phyloP scores from a whole-genome alignment of 305 asterid species.

The Solanum hybrid region DNA sequence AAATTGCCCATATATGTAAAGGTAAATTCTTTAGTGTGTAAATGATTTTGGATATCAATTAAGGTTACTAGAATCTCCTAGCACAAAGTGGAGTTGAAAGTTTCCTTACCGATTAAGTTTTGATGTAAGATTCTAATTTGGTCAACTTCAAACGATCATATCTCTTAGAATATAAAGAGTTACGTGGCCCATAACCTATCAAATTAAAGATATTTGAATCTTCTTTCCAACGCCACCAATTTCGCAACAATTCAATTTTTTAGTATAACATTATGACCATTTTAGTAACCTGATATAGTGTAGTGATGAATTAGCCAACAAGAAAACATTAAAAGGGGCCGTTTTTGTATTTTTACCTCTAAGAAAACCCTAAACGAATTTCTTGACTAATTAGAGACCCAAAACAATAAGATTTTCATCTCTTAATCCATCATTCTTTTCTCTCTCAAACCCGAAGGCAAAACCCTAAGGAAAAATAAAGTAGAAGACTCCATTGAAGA shows the following conservation, averaged over 20 bases:
- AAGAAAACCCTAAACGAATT: not conserved
- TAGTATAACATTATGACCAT: not conserved
- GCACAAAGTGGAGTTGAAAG: not conserved
- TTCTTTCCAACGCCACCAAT: too few species aligned
- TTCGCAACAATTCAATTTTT: too few species aligned
- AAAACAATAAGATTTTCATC: not conserved
- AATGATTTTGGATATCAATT: not conserved
- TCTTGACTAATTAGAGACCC: not conserved
- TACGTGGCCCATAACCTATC: not conserved
- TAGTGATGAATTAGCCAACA: not conserved
- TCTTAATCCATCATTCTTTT: too few species aligned
- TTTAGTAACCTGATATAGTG: not conserved
- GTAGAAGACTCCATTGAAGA: not conserved
- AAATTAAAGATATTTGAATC: not conserved
- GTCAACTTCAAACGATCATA: not conserved
- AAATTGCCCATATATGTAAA: not conserved
- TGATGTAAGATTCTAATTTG: not conserved
- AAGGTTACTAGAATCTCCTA: not conserved
- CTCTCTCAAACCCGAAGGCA: not conserved
- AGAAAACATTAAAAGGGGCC: not conserved
- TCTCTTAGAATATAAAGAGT: not conserved
- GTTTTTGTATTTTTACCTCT: not conserved
- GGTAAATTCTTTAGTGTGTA: too few species aligned
- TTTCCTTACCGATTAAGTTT: not conserved
- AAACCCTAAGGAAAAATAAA: too few species aligned